Base-by-base conservation (phyloP, 768 basidiomycete species). In the Tricholoma hemisulphureum region DNA sequence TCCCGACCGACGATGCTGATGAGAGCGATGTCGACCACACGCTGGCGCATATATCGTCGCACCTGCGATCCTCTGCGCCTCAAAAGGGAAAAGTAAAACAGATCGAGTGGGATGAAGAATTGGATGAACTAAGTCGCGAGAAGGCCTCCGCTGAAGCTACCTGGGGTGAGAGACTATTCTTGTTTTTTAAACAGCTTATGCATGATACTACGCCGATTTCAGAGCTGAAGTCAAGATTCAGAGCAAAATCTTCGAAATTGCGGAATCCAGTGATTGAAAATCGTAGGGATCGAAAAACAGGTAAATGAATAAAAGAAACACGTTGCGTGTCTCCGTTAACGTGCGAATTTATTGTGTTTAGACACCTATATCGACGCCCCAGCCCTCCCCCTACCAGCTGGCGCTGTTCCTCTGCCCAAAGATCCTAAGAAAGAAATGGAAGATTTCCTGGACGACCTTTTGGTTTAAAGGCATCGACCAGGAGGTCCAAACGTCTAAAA, bases 71-170 rank as follows among this genome's bases (percentile, higher is more conserved):
- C 0, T 39, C 66, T 34, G 56, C 52, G 0, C 67, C 69, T 13
- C 71, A 77, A 4, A 92, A 92, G 65, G 89, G 88, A 0, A 86
- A 83, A 45, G 69, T 84, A 0, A 79, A 85, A 58, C 70, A 77
- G 53, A 82, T 93, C 18, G 80, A 81, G 53, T 93, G 91, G 91
- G 83, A 88, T 59, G 74, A 77, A 4, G 73, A 81, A 24, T 71
- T 93, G 2, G 88, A 91, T 29, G 76, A 81, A 32, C 73, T 93
- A 76, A 81, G 72, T 31, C 79, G 81, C 20, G 89, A 91, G 60
- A 93, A 91, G 64, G 80, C 81, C 2, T 79, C 81, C 5, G 89
- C 90, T 0, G 90, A 92, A 58, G 91, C 91, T 11, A 81, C 81
- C 21, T 77, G 89, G 79, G 91, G 91, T 89, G 53, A 43, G 76